Evolutionary conservation across 2,329 filamentous ascomycete genomes (phyloP).

Genomic region (Tolypocladium ovalisporum): DNA sequence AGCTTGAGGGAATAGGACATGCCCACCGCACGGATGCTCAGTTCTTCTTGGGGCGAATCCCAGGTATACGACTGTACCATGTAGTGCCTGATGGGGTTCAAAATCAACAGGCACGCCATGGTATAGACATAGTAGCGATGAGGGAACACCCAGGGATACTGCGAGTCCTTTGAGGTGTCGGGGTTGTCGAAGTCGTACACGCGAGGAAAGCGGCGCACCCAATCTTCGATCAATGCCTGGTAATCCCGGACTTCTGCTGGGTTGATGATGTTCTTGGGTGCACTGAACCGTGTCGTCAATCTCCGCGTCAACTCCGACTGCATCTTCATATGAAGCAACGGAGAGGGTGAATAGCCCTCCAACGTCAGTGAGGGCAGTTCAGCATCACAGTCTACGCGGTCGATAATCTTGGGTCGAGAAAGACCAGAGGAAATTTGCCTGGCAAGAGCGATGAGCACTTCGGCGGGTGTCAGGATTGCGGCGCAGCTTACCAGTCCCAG

Average conservation of each 20-base stretch:
- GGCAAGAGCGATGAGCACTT: background rate
- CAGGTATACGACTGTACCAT: constrained; percentile 25
- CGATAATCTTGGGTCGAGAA: constrained; percentile 17
- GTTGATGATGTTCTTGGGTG: constrained; percentile 14
- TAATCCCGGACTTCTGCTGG: constrained; percentile 16
- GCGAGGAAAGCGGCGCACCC: constrained; percentile 28
- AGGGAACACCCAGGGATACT: constrained; percentile 28
- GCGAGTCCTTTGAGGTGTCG: constrained; percentile 26
- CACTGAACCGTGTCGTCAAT: constrained; percentile 13
- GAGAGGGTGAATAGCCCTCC: constrained; percentile 12
- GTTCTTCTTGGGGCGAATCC: constrained; percentile 17
- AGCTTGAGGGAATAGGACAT: constrained; percentile 30
- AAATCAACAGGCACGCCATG: constrained; percentile 32
- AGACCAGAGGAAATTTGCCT: constrained; percentile 24
- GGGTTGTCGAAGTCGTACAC: constrained; percentile 27
- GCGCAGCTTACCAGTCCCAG: constrained; percentile 19
- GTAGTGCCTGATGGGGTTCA: constrained; percentile 34
- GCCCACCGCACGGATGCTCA: constrained; percentile 24
- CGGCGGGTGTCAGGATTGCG: background rate
- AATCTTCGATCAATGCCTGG: constrained; percentile 22
- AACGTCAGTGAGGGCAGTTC: constrained; percentile 17
- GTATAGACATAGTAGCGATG: constrained; percentile 35
- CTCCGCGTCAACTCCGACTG: constrained; percentile 14
- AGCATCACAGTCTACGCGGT: constrained; percentile 15
- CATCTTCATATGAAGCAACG: constrained; percentile 19